phyloP scores from a whole-genome alignment of 805 yeast genomes.

The Debaryomyces hansenii region DNA sequence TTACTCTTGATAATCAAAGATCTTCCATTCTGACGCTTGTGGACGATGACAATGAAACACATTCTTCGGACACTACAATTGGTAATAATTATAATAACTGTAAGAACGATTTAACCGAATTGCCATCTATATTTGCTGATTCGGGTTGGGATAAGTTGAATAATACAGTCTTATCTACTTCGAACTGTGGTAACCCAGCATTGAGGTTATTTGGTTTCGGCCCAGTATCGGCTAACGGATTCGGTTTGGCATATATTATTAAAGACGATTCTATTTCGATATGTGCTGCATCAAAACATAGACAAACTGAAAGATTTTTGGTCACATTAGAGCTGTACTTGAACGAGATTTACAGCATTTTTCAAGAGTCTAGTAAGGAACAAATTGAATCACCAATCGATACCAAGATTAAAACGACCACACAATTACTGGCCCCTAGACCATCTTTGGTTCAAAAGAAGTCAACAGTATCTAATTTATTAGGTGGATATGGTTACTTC shows the following conservation, averaged over 20 bases:
- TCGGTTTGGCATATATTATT: constrained; percentile 56
- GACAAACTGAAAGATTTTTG: constrained; percentile 57
- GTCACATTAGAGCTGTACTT: constrained; percentile 53
- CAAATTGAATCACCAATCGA: constrained; percentile 1
- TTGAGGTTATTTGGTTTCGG: constrained; percentile 59
- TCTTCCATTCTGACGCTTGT: constrained; percentile 14
- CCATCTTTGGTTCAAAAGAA: constrained; percentile 16
- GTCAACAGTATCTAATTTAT: constrained; percentile 29
- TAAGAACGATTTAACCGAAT: constrained; percentile 22
- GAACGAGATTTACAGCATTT: constrained; percentile 41
- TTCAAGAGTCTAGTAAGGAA: constrained; percentile 4
- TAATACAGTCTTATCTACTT: constrained; percentile 69
- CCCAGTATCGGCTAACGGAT: constrained; percentile 58
- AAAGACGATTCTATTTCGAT: constrained; percentile 52
- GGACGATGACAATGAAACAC: constrained; percentile 15
- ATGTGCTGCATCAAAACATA: constrained; percentile 59
- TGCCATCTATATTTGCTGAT: constrained; percentile 81
- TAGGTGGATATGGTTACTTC: constrained; percentile 63
- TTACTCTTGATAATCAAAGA: constrained; percentile 19
- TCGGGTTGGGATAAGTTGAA: constrained; percentile 85
- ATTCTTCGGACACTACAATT: constrained; percentile 31
- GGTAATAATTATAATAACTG: constrained; percentile 18
- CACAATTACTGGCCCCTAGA: constrained; percentile 16
- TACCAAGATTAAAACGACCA: constrained; percentile 10
- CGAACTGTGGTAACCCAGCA: constrained; percentile 64